Evolutionary conservation across 2,329 filamentous ascomycete species (phyloP).

Genomic region (Dothistroma pini): DNA sequence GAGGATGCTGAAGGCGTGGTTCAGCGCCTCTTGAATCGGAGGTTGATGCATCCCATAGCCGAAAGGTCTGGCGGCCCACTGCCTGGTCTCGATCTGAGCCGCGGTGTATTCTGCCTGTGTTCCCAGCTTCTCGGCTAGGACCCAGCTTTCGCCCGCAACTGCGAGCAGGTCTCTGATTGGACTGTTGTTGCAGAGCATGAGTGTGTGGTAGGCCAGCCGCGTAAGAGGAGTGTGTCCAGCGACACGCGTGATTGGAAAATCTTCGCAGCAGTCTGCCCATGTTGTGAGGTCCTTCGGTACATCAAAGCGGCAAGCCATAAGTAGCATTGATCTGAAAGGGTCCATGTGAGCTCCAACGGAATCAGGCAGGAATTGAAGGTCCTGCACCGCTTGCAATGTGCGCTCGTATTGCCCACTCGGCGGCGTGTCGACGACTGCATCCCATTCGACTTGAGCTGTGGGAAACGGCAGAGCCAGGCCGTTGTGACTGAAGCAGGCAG

Average conservation of each 20-base stretch:
- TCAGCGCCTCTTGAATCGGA: conserved; percentile 14
- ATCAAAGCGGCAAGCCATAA: conserved; percentile 32
- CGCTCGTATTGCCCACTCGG: conserved; percentile 6
- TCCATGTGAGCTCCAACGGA: conserved; percentile 13
- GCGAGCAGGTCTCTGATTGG: conserved; percentile 43
- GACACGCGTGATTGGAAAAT: conserved; percentile 14
- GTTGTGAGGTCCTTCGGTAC: conserved; percentile 5
- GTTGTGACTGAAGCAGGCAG: conserved; percentile 12
- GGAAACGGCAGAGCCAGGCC: conserved; percentile 40
- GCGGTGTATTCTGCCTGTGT: conserved; percentile 31
- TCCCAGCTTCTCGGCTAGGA: conserved; percentile 43
- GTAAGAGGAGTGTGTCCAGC: conserved; percentile 19
- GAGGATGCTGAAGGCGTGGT: conserved; percentile 28
- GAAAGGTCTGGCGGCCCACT: conserved; percentile 33
- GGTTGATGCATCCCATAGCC: neutral
- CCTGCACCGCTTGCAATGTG: conserved; percentile 18
- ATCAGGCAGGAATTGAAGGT: conserved; percentile 6
- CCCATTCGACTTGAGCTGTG: conserved; percentile 36
- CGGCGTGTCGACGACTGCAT: conserved; percentile 24
- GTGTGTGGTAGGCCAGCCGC: conserved; percentile 32
- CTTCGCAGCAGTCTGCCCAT: conserved; percentile 8
- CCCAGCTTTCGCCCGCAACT: conserved; percentile 45
- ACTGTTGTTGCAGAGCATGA: conserved; percentile 38
- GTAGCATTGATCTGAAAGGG: conserved; percentile 37
- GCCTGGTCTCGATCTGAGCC: conserved; percentile 33